These are phyloP conservation scores for Dactylellina leptospora DNA, from an alignment of 2,329 filamentous ascomycete species.

Conservation along the genomic window DNA sequence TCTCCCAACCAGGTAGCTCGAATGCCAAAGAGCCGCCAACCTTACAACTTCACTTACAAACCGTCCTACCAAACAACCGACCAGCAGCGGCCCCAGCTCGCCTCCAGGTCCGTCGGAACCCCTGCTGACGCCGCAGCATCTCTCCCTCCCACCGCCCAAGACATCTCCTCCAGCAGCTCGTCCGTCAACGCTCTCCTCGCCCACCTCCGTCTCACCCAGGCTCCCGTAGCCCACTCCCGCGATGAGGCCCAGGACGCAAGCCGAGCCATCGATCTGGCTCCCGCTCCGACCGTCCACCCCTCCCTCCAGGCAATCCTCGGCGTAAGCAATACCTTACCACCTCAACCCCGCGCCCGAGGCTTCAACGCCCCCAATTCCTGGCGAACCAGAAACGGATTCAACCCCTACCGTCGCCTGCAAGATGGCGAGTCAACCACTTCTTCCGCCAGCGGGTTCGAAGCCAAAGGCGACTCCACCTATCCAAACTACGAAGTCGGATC, in stretches of 20 bases:
- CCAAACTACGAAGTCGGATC: constrained; percentile 44
- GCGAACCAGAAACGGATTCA: constrained; percentile 35
- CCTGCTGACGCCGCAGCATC: background rate
- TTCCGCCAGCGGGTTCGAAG: constrained; percentile 47
- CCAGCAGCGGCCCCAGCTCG: background rate
- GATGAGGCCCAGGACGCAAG: background rate
- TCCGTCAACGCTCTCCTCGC: constrained; percentile 56
- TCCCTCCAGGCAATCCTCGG: constrained; percentile 55
- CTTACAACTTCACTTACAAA: constrained; percentile 53
- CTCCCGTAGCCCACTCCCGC: constrained; percentile 9
- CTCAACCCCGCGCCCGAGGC: constrained; percentile 51
- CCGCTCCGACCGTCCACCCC: constrained; percentile 55
- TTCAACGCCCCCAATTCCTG: constrained; percentile 42
- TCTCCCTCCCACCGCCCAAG: background rate
- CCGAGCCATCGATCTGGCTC: constrained; percentile 23
- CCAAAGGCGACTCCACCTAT: constrained; percentile 32
- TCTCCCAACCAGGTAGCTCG: constrained; percentile 7
- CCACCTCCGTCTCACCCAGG: constrained; percentile 54
- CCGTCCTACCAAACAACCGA: constrained; percentile 40
- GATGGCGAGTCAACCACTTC: constrained; percentile 48
- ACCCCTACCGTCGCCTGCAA: constrained; percentile 37
- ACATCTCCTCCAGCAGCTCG: background rate
- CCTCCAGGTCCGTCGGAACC: background rate
- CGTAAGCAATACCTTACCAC: constrained; percentile 38
- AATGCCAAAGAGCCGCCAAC: constrained; percentile 51